These are phyloP conservation scores for Serpula lacrymans DNA, from an alignment of 768 basidiomycete species.

Conservation along the genomic window DNA sequence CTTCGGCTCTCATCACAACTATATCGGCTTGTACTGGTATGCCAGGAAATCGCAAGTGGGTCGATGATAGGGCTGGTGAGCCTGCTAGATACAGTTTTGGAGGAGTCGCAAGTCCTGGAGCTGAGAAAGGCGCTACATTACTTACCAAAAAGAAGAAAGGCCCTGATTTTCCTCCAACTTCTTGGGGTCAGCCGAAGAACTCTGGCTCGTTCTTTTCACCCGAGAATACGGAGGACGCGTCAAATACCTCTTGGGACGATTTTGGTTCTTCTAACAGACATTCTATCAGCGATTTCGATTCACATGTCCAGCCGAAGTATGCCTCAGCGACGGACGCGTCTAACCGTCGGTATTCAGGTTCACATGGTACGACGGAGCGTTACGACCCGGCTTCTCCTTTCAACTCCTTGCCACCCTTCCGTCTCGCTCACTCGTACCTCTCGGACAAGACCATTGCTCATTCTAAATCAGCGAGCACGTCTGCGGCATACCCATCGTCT, in stretches of 20 bases:
- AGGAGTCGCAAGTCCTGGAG: constrained; percentile 41
- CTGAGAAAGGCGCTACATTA: constrained; percentile 27
- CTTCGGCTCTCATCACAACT: constrained; percentile 66
- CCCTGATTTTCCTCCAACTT: constrained; percentile 55
- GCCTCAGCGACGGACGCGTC: constrained; percentile 28
- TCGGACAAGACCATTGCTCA: constrained; percentile 27
- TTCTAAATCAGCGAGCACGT: constrained; percentile 33
- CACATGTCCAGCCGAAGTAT: constrained; percentile 45
- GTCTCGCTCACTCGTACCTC: constrained; percentile 26
- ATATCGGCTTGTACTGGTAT: constrained; percentile 70
- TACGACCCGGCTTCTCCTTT: constrained; percentile 34
- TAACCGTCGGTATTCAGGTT: too few relatives aligned
- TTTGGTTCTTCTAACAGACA: constrained; percentile 15
- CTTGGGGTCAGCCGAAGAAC: constrained; percentile 53
- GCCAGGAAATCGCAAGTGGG: constrained; percentile 67
- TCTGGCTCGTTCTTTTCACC: constrained; percentile 56
- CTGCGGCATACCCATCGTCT: constrained; percentile 15
- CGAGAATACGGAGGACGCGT: constrained; percentile 12
- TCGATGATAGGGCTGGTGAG: constrained; percentile 45
- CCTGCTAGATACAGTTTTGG: constrained; percentile 57
- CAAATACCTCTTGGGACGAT: constrained; percentile 28
- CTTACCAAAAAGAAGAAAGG: constrained; percentile 45
- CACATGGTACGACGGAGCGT: constrained; percentile 17
- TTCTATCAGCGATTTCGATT: constrained; percentile 36
- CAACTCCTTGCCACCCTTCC: constrained; percentile 32